Evolutionary conservation across 1,139 yeast genomes (phyloP), one percentile per base, ranked within the genome.

Genomic region (Hyphopichia wangnamkhiaoensis): DNA sequence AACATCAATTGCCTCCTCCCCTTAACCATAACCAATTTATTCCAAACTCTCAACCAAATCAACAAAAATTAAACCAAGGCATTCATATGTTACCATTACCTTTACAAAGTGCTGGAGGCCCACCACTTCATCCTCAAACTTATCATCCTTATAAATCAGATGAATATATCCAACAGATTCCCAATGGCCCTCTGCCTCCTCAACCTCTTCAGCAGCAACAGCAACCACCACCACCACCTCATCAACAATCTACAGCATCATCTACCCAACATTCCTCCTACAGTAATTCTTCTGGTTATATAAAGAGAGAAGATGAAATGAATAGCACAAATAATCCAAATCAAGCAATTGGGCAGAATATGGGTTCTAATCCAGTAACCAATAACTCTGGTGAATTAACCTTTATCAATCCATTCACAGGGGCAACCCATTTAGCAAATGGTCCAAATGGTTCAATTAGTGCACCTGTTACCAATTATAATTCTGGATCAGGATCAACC

Each of bases 351-450:
- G 28, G 28, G 8, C 13, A 9, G 23, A 19, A 13, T 18, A 18
- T 8, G 12, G 28, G 14, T 32, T 7, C 34, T 32, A 13, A 32
- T 12, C 19, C 28, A 8, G n/a, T n/a, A n/a, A n/a, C 31, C 19
- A n/a, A 6, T 14, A 20, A 26, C 17, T 31, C 37, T 12, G 36
- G 34, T 33, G 56, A 52, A 25, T 37, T 56, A 10, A 45, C 51
- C 2, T 60, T 59, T 37, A 48, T 53, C 15, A 59, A 58, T 39
- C 63, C 62, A 9, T 58, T 57, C 42, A 40, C 46, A 2, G 43
- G 48, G 4, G 29, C 37, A 12, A 15, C 38, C 14, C 48, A 37
- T n/a, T 36, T 18, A 9, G 29, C 19, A n/a, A 20, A 32, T 16
- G 21, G 16, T n/a, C 23, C 30, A 6, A 23, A 3, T 8, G 25